Evolutionary conservation across 140 eudicot species (phyloP).

Genomic region (Oenanthe javanica): DNA sequence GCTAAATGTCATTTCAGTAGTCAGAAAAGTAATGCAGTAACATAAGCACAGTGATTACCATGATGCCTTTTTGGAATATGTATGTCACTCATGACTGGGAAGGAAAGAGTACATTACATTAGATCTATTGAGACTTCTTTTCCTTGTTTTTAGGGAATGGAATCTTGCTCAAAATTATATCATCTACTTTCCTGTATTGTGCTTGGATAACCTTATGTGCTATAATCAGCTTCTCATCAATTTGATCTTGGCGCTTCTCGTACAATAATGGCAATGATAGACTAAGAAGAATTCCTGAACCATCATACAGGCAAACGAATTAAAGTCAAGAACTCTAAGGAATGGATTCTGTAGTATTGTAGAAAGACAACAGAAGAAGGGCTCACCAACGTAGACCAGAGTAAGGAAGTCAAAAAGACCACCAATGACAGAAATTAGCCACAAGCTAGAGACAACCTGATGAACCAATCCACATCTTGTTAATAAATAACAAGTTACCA

Average conservation of each 20-base stretch:
- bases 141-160: constrained; percentile 42
- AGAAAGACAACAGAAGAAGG: not conserved
- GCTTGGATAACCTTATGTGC: constrained; percentile 30
- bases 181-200: constrained; percentile 36
- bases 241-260: constrained; percentile 58
- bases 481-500: constrained; percentile 5
- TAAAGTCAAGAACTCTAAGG: not conserved
- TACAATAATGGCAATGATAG: constrained; percentile 74
- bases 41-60: not conserved
- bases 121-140: constrained; percentile 65
- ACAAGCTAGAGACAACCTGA: constrained; percentile 69
- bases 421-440: constrained; percentile 68
- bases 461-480: constrained; percentile 14
- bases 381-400: constrained; percentile 71
- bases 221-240: constrained; percentile 54
- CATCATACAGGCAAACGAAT: constrained; percentile 5
- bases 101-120: constrained; percentile 6
- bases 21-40: constrained; percentile 1
- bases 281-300: constrained; percentile 62
- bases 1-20: not conserved
- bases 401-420: constrained; percentile 76
- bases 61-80: not conserved
- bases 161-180: constrained; percentile 40
- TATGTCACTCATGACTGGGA: not conserved
- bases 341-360: not conserved